phyloP scores from a whole-genome alignment of 768 basidiomycete genomes.

The Podaxis sp. region DNA sequence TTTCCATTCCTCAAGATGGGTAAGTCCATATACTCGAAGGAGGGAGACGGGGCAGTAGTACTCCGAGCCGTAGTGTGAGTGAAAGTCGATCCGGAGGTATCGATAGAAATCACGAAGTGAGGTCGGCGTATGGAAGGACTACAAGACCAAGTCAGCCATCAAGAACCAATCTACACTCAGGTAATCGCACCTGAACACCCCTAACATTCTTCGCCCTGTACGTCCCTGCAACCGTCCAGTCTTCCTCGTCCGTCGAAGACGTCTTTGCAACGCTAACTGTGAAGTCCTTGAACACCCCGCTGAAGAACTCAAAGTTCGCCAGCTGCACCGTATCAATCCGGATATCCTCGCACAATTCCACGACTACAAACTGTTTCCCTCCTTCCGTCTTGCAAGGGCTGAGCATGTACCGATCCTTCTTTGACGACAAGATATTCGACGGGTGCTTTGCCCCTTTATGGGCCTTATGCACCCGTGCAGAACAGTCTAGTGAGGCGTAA shows the following conservation, averaged over 20 bases:
- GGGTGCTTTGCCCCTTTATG: slow-evolving; percentile 83
- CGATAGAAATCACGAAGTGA: slow-evolving; percentile 86
- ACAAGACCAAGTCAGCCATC: neutral
- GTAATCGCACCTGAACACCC: slow-evolving; percentile 75
- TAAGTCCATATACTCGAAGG: slow-evolving; percentile 91
- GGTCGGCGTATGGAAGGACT: slow-evolving; percentile 79
- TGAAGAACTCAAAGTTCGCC: slow-evolving; percentile 98
- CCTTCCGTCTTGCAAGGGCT: slow-evolving; percentile 76
- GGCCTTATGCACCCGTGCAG: slow-evolving; percentile 84
- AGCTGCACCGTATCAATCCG: slow-evolving; percentile 94
- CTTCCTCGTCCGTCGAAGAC: slow-evolving; percentile 52
- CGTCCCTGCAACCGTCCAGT: slow-evolving; percentile 74
- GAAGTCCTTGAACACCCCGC: slow-evolving; percentile 93
- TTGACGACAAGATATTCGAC: slow-evolving; percentile 80
- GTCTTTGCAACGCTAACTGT: slow-evolving; percentile 85
- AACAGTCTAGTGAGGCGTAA: slow-evolving; percentile 91
- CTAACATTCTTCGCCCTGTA: slow-evolving; percentile 88
- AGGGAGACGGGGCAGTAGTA: slow-evolving; percentile 96
- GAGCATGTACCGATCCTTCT: slow-evolving; percentile 96
- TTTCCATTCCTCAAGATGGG: slow-evolving; percentile 95
- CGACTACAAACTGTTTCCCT: slow-evolving; percentile 76
- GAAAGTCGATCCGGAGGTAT: slow-evolving; percentile 91
- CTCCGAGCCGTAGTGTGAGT: slow-evolving; percentile 90
- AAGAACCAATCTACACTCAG: neutral
- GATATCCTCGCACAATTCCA: slow-evolving; percentile 98